Evolutionary conservation across 768 basidiomycete genomes (phyloP).

Genomic region (Boletus subparvulus): DNA sequence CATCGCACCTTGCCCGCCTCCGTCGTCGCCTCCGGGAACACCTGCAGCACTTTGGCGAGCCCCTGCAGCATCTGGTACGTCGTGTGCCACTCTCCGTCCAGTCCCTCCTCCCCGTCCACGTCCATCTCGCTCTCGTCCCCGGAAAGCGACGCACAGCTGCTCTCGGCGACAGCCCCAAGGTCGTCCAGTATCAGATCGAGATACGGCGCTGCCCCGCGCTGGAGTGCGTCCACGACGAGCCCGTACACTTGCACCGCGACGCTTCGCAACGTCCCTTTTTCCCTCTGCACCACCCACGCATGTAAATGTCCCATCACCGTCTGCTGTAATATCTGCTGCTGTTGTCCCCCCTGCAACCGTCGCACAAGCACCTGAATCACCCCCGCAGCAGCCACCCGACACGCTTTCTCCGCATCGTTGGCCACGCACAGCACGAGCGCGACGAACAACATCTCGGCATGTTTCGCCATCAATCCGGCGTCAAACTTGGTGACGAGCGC

Average conservation of each 20-base stretch:
- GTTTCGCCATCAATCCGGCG: conserved; percentile 65
- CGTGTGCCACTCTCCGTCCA: conserved; percentile 73
- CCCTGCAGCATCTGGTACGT: conserved; percentile 78
- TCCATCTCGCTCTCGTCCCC: conserved; percentile 37
- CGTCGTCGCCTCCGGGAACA: conserved; percentile 50
- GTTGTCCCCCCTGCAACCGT: conserved; percentile 59
- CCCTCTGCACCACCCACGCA: conserved; percentile 69
- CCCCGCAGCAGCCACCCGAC: conserved; percentile 83
- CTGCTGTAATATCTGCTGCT: conserved; percentile 50
- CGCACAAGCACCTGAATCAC: conserved; percentile 76
- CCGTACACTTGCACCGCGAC: conserved; percentile 85
- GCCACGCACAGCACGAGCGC: conserved; percentile 90
- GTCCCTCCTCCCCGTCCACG: conserved; percentile 51
- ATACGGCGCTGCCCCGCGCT: conserved; percentile 45
- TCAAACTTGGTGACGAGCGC: conserved; percentile 87
- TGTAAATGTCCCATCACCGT: conserved; percentile 69
- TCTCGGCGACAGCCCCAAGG: conserved; percentile 37
- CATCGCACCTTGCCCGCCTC: conserved; percentile 56
- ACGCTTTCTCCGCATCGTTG: conserved; percentile 90
- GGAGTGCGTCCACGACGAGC: conserved; percentile 69
- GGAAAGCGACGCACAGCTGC: conserved; percentile 1
- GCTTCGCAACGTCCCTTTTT: conserved; percentile 60
- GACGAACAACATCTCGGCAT: conserved; percentile 87
- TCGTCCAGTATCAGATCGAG: conserved; percentile 55
- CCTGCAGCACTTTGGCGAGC: conserved; percentile 58